phyloP scores from a whole-genome alignment of 495 filamentous ascomycete species.

The Thermochaetoides thermophila region DNA sequence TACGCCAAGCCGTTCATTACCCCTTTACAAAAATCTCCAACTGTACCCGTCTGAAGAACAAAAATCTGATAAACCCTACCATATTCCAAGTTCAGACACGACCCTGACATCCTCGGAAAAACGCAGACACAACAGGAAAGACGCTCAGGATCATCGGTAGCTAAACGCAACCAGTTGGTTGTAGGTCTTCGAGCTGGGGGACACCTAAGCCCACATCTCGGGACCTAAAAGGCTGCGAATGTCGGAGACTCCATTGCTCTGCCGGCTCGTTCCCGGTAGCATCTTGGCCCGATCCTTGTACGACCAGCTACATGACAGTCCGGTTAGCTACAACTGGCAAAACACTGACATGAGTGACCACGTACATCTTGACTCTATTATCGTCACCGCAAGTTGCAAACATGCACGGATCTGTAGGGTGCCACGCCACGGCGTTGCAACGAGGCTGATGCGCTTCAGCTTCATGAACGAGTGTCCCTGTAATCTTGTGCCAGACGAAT shows the following conservation, averaged over 20 bases:
- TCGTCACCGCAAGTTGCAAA: constrained; percentile 93
- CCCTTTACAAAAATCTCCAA: too few relatives aligned
- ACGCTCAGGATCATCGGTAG: too few relatives aligned
- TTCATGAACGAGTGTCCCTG: constrained; percentile 56
- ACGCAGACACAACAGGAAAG: too few relatives aligned
- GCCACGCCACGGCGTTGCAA: constrained; percentile 90
- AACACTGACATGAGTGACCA: not conserved
- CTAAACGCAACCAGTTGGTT: too few relatives aligned
- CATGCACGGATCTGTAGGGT: constrained; percentile 64
- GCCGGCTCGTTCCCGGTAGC: not conserved
- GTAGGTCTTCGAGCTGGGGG: too few relatives aligned
- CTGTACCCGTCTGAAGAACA: too few relatives aligned
- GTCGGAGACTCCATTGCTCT: constrained; percentile 6
- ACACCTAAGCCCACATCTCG: not conserved
- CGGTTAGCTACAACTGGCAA: not conserved
- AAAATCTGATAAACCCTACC: too few relatives aligned
- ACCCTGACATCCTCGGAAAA: too few relatives aligned
- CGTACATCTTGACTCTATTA: constrained; percentile 70
- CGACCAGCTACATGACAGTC: constrained; percentile 11
- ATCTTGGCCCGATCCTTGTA: constrained; percentile 10
- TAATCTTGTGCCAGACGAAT: constrained; percentile 83
- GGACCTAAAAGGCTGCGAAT: constrained; percentile 2
- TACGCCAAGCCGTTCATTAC: too few relatives aligned
- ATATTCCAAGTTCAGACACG: too few relatives aligned
- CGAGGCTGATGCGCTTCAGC: constrained; percentile 60